Evolutionary conservation across 805 yeast genomes (phyloP).

Genomic region (Zygotorulaspora danielsina): DNA sequence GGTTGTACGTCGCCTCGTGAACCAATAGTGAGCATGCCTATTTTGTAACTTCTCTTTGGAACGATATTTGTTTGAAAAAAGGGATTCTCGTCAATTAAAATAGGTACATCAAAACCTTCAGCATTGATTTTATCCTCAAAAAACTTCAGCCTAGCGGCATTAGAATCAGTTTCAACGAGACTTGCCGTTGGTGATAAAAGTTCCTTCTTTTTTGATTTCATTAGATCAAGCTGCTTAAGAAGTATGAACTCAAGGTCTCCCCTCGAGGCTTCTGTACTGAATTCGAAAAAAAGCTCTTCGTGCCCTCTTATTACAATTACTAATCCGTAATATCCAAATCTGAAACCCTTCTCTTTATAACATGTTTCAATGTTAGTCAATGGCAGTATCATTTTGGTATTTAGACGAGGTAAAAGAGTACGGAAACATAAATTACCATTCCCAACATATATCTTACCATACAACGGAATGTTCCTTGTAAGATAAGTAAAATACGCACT

Average conservation of each 20-base stretch:
- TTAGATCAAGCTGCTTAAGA: constrained; percentile 46
- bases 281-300: constrained; percentile 75
- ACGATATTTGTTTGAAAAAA: constrained; percentile 45
- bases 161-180: constrained; percentile 27
- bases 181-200: constrained; percentile 9
- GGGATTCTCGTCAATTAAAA: constrained; percentile 64
- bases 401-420: constrained; percentile 70
- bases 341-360: constrained; percentile 60
- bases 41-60: constrained; percentile 51
- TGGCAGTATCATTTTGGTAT: constrained; percentile 80
- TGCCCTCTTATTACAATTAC: constrained; percentile 67
- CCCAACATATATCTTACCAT: constrained; percentile 80
- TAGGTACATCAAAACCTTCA: constrained; percentile 63
- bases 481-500: constrained; percentile 70
- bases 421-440: constrained; percentile 69
- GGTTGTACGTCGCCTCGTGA: constrained; percentile 98
- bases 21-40: constrained; percentile 82
- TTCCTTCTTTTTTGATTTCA: constrained; percentile 22
- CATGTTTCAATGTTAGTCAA: constrained; percentile 66
- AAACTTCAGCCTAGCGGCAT: constrained; percentile 57
- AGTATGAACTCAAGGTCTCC: constrained; percentile 66
- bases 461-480: constrained; percentile 67
- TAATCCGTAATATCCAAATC: constrained; percentile 67
- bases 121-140: constrained; percentile 63
- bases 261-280: constrained; percentile 56